Base-by-base conservation (phyloP, 2,329 filamentous ascomycete genomes). In the Polytolypa hystricis region DNA sequence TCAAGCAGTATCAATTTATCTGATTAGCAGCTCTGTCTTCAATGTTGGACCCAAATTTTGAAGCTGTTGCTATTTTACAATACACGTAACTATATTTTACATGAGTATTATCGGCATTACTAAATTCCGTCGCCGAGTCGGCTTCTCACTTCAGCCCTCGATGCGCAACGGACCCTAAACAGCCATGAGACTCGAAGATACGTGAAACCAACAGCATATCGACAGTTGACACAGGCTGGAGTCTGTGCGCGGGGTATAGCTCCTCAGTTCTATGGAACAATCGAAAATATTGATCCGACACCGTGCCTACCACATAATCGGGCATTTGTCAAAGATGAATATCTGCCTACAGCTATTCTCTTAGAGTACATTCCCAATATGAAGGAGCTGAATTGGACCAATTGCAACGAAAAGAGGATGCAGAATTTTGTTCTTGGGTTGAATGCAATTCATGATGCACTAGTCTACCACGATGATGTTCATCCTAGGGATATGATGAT, bases 401-500 rank as follows among this genome's bases (percentile, higher is more conserved):
- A 53, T 28, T 49, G 49, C 17, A 47, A 42, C 1, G 30, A 46
- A 16, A 34, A 40, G 3, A 32, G 39, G 10, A 44, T 43, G 39
- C 30, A 26, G 15, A 19, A 42, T 25, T 45, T 43, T 3, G 34
- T 50, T 26, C 29, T 45, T 3, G 49, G 47, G 0, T 37, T 53
- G 12, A 32, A 42, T 18, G 15, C 42, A 31, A 48, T 53, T 6
- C 45, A 50, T 27, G 34, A 30, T 5, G 47, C 45, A 7, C 21
- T 38, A 6, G 31, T 52, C 12, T 39, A 42, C 10, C 48, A 52
- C 17, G 33, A 32, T 26, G 48, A 52, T 38, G 39, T 51, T 5
- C 44, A 50, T 21, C 47, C 50, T 0, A 49, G 44, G 25, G 47
- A 49, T 38, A 46, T 53, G 28, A 46, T 54, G 17, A 16, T 49